Percentiles rank a stretch among this genome's conserved stretches.
Evolutionary conservation across 2,329 filamentous ascomycete genomes (phyloP).

Genomic region (Aspergillus oerlinghausenensis): DNA sequence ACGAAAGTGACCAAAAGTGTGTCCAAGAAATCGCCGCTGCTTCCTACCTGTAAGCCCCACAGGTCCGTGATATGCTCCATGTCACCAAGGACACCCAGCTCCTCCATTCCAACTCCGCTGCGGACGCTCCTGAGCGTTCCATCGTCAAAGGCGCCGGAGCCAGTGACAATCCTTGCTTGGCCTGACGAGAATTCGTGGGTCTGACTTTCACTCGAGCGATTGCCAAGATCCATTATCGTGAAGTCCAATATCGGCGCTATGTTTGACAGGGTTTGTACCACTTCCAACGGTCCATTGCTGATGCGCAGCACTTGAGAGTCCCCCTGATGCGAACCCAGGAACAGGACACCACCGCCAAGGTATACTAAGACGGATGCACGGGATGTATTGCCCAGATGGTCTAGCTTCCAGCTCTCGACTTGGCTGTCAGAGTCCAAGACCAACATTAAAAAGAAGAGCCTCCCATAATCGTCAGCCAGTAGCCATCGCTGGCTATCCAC

Average conservation of each 20-base stretch:
- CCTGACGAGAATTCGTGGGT: slow-evolving; percentile 92
- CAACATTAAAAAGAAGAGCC: slow-evolving; percentile 78
- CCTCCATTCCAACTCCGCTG: slow-evolving; percentile 88
- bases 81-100: slow-evolving; percentile 75
- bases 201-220: slow-evolving; percentile 70
- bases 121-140: slow-evolving; percentile 85
- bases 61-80: slow-evolving; percentile 69
- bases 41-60: slow-evolving; percentile 59
- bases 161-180: slow-evolving; percentile 87
- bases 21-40: slow-evolving; percentile 51
- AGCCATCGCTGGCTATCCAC: slow-evolving; percentile 78
- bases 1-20: slow-evolving; percentile 76
- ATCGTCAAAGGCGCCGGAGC: slow-evolving; percentile 84
- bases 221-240: slow-evolving; percentile 92
- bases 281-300: slow-evolving; percentile 55
- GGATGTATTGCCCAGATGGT: slow-evolving; percentile 63
- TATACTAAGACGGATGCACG: slow-evolving; percentile 76
- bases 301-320: slow-evolving; percentile 79
- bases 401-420: slow-evolving; percentile 69
- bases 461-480: slow-evolving; percentile 88
- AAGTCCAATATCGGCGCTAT: slow-evolving; percentile 93
- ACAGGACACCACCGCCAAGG: slow-evolving; percentile 62
- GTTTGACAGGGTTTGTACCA: slow-evolving; percentile 74
- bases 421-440: slow-evolving; percentile 59
- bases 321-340: slow-evolving; percentile 87